Conservation (phyloP, 495 filamentous ascomycete genomes). For the Penicillium turbatum region DNA sequence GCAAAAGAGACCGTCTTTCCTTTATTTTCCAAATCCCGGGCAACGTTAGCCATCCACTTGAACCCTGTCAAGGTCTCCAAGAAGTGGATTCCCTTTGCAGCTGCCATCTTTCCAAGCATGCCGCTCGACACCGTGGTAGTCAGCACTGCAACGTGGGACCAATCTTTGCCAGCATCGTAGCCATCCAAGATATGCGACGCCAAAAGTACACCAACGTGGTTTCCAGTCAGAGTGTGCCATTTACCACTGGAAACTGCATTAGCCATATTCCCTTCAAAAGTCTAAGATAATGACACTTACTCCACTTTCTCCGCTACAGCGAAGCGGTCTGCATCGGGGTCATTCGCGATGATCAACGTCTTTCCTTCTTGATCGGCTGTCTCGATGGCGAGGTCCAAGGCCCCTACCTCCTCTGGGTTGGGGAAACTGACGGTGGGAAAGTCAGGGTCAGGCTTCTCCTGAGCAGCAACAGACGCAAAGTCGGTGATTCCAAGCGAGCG, state of each 20-base stretch:
- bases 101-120: slow-evolving; percentile 60
- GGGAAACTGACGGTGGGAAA: slow-evolving; percentile 69
- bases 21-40: slow-evolving; percentile 38
- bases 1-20: slow-evolving; percentile 56
- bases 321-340: slow-evolving; percentile 72
- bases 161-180: slow-evolving; percentile 21
- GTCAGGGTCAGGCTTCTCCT: slow-evolving; percentile 58
- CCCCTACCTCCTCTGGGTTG: slow-evolving; percentile 68
- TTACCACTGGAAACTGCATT: slow-evolving; percentile 26
- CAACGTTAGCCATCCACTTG: slow-evolving; percentile 63
- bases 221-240: slow-evolving; percentile 66
- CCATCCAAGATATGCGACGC: slow-evolving; percentile 54
- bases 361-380: slow-evolving; percentile 48
- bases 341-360: slow-evolving; percentile 58
- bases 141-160: slow-evolving; percentile 50
- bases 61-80: slow-evolving; percentile 69
- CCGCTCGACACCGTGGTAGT: slow-evolving; percentile 62
- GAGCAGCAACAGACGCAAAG: slow-evolving; percentile 44
- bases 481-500: slow-evolving; percentile 42
- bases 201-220: slow-evolving; percentile 63
- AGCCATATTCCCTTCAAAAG: neutral
- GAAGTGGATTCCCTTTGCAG: slow-evolving; percentile 52
- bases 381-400: slow-evolving; percentile 58
- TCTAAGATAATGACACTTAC: slow-evolving; percentile 21
- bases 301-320: slow-evolving; percentile 59